These are phyloP conservation scores for Acrocalymma vagum DNA, from an alignment of 2,329 filamentous ascomycete species.

Conservation along the genomic window DNA sequence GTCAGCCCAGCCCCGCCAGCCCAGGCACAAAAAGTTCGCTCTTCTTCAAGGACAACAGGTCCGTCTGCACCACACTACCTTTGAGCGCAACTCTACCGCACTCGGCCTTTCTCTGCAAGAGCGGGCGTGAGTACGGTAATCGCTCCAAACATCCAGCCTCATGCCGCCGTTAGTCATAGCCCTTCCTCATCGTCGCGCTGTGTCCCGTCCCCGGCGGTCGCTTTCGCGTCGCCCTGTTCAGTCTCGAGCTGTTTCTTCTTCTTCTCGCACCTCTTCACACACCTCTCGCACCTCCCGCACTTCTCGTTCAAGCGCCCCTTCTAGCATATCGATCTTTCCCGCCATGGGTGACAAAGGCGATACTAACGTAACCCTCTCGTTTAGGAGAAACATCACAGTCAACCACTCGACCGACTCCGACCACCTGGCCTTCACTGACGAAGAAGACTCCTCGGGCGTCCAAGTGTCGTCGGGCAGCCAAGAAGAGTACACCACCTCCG, in stretches of 20 bases:
- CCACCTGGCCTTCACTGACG: conserved; percentile 36
- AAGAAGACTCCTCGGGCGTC: conserved; percentile 43
- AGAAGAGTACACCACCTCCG: conserved; percentile 40
- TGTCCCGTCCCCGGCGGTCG: conserved; percentile 31
- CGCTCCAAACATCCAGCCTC: conserved; percentile 41
- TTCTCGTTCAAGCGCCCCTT: conserved; percentile 32
- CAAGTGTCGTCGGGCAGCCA: conserved; percentile 42
- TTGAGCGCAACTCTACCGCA: conserved; percentile 33
- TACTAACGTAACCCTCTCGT: conserved; percentile 48
- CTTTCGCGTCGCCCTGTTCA: conserved; percentile 39
- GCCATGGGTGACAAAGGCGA: conserved; percentile 37
- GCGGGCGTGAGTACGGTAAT: conserved; percentile 45
- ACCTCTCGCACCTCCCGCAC: conserved; percentile 26
- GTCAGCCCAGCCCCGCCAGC: conserved; percentile 20
- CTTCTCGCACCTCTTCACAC: conserved; percentile 26
- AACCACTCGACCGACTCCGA: conserved; percentile 48
- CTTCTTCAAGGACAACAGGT: conserved; percentile 25
- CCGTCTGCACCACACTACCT: conserved; percentile 29
- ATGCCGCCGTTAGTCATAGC: conserved; percentile 55
- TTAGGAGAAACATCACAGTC: conserved; percentile 49
- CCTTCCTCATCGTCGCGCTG: conserved; percentile 44
- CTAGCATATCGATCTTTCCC: conserved; percentile 40
- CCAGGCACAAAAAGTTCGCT: conserved; percentile 10
- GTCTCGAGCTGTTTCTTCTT: conserved; percentile 32
- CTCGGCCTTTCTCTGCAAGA: conserved; percentile 51